Base-by-base conservation (phyloP, 164 flowering plant genomes). In the Piper longum region DNA sequence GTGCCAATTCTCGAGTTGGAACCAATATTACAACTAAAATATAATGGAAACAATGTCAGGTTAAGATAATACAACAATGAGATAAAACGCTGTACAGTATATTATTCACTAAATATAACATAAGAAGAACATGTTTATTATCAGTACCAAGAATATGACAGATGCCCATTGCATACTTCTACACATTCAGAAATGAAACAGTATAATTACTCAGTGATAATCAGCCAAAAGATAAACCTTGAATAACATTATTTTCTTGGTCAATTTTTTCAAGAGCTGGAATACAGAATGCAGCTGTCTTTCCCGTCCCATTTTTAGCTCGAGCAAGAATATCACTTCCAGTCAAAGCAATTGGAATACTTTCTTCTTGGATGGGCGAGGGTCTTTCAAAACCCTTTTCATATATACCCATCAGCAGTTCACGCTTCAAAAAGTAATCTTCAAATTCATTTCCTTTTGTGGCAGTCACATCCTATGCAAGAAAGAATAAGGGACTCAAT, bases 371-470 rank as follows among this genome's bases (percentile, higher is more conserved):
- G 62, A 93, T 88, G 1, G 99, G 99, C 69, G 99, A 93, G 56
- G 99, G 99, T 65, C 86, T 86, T 73, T 93, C 99, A 78, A 93
- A 93, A 4, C 99, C 99, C 75, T 93, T 93, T 82, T 93, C 99
- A 76, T 86, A 93, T 67, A 93, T 93, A 60, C 97, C 99, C 97
- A 88, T 93, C 62, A 93, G 92, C 69, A 93, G 75, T 76, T 93
- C 97, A 43, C 99, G 90, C 63, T 93, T 90, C 71, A 93, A 73
- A 77, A 93, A 93, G 69, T 93, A 93, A 75, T 90, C 99, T 72
- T 93, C 99, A 73, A 93, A 93, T 66, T 93, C 99, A 87, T 93
- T 90, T 75, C 99, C 99, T 73, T 93, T 93, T 7, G 99, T 93
- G 61, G 97, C 99, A 64, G 97, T 93, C 52, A 93, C 99, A 83